phyloP scores from a whole-genome alignment of 345 rosid genomes.

The Pseudoturritis turrita region DNA sequence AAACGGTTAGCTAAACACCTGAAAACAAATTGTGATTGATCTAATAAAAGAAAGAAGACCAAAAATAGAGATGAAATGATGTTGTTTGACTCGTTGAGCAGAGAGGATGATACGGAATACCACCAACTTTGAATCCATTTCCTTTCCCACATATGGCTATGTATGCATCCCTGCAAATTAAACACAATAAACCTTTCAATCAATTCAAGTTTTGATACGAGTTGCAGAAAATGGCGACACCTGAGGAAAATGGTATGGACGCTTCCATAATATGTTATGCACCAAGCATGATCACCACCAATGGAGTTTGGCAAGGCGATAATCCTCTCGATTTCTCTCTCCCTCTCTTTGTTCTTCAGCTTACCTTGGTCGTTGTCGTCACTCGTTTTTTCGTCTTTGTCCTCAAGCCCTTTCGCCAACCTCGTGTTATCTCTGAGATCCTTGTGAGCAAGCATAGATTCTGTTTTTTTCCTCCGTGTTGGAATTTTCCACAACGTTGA shows the following conservation, averaged over 20 bases:
- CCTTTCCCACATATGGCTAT: slow-evolving; percentile 4
- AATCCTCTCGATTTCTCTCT: slow-evolving; percentile 88
- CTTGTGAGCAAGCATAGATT: slow-evolving; percentile 39
- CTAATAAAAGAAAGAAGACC: slow-evolving; percentile 29
- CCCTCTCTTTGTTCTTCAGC: slow-evolving; percentile 86
- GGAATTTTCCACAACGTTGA: background rate
- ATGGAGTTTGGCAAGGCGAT: slow-evolving; percentile 98
- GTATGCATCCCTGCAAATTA: slow-evolving; percentile 17
- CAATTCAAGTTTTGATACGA: background rate
- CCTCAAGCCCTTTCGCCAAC: slow-evolving; percentile 88
- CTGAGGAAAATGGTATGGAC: slow-evolving; percentile 16
- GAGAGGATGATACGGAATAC: slow-evolving; percentile 31
- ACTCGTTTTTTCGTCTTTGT: slow-evolving; percentile 66
- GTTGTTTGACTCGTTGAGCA: slow-evolving; percentile 21
- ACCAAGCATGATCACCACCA: slow-evolving; percentile 87
- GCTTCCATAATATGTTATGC: slow-evolving; percentile 70
- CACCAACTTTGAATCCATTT: slow-evolving; percentile 28
- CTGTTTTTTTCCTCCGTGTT: background rate
- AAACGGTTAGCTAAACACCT: slow-evolving; percentile 9
- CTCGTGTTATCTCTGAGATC: slow-evolving; percentile 87
- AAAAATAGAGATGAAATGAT: slow-evolving; percentile 26
- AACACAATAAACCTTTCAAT: slow-evolving; percentile 1
- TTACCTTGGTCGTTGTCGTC: slow-evolving; percentile 59
- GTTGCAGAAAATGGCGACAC: slow-evolving; percentile 15
- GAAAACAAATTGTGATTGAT: background rate